Base-by-base conservation (phyloP, 2,329 filamentous ascomycete species). In the Plenodomus lindquistii region DNA sequence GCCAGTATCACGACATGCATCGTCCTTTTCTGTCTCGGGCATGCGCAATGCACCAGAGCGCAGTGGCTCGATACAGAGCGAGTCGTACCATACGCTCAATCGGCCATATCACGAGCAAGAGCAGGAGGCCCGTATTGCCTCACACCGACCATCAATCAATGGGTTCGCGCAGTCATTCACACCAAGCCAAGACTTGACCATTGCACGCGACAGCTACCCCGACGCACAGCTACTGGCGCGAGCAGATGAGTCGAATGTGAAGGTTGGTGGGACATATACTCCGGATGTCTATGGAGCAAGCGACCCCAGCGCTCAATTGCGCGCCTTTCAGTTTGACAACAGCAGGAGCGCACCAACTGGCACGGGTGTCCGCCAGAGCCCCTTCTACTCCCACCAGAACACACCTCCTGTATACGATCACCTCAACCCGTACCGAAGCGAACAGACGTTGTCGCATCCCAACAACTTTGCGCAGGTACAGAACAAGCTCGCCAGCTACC, bases 11-110 rank as follows among this genome's bases (percentile, higher is more conserved):
- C 79, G 34, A 22, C 77, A 77, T 27, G 73, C 77, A 2, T 64
- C 73, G 5, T 81, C 81, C 0, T 77, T 80, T 48, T 76, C 79
- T 5, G 77, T 80, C 50, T 66, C 72, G 37, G 78, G 76, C 50
- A 70, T 69, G 15, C 67, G 73, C 9, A 36, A 57, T 5, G 71
- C 65, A 40, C 69, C 62, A 31, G 71, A 72, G 35, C 72, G 73
- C n/a, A 70, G 70, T 44, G 69, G 67, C 15, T 73, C 68, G 1
- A 66, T 72, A 36, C 63, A 69, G 21, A 73, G 71, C 48, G 72
- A 76, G 27, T 62, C 70, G 11, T 55, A 69, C n/a, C 55, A 69
- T 9, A 62, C 69, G 15, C 62, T 76, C 11, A 57, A 59, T 21
- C 66, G 71, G 18, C 46, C 72, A 35, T 69, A 63, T 29, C 59